Conservation (phyloP, 2,329 filamentous ascomycete genomes). For the Conoideocrella luteorostrata region DNA sequence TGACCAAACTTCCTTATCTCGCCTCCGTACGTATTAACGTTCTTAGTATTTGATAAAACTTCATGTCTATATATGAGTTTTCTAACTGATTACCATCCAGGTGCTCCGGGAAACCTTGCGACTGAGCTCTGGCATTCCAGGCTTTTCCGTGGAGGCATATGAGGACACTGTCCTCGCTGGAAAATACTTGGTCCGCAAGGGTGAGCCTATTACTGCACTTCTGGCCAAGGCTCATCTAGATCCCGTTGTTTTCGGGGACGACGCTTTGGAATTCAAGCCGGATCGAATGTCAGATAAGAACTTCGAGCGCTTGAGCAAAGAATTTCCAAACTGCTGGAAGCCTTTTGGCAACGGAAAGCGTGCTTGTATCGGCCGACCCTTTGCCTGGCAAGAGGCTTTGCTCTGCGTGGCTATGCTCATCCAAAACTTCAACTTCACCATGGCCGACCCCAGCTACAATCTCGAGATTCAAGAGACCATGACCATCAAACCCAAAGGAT, state of each 20-base stretch:
- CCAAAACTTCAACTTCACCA: constrained; percentile 63
- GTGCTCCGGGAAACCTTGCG: constrained; percentile 61
- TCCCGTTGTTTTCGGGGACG: constrained; percentile 56
- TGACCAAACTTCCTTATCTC: constrained; percentile 60
- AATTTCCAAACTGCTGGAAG: constrained; percentile 60
- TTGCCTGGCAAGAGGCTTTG: constrained; percentile 68
- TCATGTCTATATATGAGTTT: no score
- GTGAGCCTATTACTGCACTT: constrained; percentile 42
- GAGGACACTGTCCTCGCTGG: constrained; percentile 51
- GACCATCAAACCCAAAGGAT: constrained; percentile 57
- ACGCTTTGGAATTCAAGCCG: constrained; percentile 60
- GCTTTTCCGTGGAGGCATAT: constrained; percentile 47
- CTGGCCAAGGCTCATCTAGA: constrained; percentile 54
- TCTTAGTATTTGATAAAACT: no score
- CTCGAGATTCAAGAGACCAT: constrained; percentile 50
- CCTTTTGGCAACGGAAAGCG: constrained; percentile 69
- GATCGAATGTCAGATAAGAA: constrained; percentile 66
- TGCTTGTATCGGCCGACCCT: constrained; percentile 65
- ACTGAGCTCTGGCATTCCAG: constrained; percentile 53
- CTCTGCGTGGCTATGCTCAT: constrained; percentile 57
- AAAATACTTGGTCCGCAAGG: constrained; percentile 52
- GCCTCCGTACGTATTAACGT: constrained; percentile 38
- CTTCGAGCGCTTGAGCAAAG: constrained; percentile 54
- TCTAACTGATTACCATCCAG: no score
- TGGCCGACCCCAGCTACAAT: constrained; percentile 55